phyloP scores from a whole-genome alignment of 1,139 yeast genomes.

The Geotrichum reessii region DNA sequence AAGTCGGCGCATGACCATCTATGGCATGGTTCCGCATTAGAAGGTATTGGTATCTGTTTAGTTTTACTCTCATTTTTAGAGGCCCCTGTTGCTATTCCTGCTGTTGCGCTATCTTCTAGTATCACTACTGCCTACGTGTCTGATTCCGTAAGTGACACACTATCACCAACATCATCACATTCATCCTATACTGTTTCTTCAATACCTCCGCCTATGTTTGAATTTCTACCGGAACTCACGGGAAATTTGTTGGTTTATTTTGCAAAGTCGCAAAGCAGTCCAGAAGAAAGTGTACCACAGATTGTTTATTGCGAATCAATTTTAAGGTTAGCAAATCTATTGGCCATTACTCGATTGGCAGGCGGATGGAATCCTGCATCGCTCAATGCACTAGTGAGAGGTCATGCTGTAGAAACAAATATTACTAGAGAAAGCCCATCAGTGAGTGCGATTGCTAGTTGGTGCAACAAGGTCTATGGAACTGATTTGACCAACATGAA shows the following conservation, averaged over 20 bases:
- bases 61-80: constrained; percentile 56
- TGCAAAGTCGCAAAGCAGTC: constrained; percentile 52
- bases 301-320: constrained; percentile 70
- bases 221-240: constrained; percentile 48
- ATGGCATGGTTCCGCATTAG: constrained; percentile 86
- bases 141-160: constrained; percentile 1
- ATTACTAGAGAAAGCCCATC: constrained; percentile 28
- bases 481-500: constrained; percentile 45
- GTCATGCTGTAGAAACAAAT: constrained; percentile 26
- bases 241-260: constrained; percentile 52
- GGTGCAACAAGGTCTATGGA: constrained; percentile 43
- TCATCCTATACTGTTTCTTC: constrained; percentile 19
- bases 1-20: constrained; percentile 65
- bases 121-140: constrained; percentile 3
- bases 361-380: constrained; percentile 45
- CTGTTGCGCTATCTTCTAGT: constrained; percentile 31
- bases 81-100: constrained; percentile 57
- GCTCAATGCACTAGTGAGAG: constrained; percentile 41
- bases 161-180: constrained; percentile 26
- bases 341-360: constrained; percentile 51
- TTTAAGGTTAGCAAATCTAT: constrained; percentile 56
- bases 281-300: constrained; percentile 78
- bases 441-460: constrained; percentile 30
- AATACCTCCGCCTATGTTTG: constrained; percentile 38
- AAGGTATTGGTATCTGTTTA: constrained; percentile 66